Evolutionary conservation across 805 yeast genomes (phyloP).

Genomic region (Yarrowia sp.): DNA sequence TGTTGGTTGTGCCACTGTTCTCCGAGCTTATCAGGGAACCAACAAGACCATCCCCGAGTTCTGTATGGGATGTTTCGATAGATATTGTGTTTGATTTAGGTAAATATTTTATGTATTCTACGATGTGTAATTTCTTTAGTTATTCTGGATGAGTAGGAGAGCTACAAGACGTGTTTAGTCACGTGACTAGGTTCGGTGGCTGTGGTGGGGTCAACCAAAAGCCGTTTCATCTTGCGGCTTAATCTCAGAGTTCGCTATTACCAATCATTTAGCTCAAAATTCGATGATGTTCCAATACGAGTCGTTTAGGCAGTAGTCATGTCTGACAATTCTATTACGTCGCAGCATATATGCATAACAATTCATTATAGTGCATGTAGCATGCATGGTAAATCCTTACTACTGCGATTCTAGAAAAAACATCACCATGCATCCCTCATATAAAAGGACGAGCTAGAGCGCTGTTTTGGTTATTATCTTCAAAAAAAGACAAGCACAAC

Average conservation of each 20-base stretch:
- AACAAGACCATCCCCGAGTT: constrained; percentile 23
- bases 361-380: background rate
- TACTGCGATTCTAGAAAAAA: background rate
- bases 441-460: background rate
- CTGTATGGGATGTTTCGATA: constrained; percentile 24
- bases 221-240: too few species aligned
- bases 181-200: too few species aligned
- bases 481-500: constrained; percentile 2
- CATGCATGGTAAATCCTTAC: background rate
- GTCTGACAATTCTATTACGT: background rate
- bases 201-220: too few species aligned
- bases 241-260: background rate
- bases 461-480: background rate
- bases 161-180: too few species aligned
- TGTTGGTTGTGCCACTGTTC: constrained; percentile 81
- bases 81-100: constrained; percentile 20
- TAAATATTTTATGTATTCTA: background rate
- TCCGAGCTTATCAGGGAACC: constrained; percentile 56
- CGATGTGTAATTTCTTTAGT: background rate
- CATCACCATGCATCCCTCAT: background rate
- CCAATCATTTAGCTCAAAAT: background rate
- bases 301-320: background rate
- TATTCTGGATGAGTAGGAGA: background rate
- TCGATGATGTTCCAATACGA: constrained; percentile 14
- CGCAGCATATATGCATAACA: background rate